Evolutionary conservation across 2,329 filamentous ascomycete species (phyloP).

Genomic region (Didymellaceae sp.): DNA sequence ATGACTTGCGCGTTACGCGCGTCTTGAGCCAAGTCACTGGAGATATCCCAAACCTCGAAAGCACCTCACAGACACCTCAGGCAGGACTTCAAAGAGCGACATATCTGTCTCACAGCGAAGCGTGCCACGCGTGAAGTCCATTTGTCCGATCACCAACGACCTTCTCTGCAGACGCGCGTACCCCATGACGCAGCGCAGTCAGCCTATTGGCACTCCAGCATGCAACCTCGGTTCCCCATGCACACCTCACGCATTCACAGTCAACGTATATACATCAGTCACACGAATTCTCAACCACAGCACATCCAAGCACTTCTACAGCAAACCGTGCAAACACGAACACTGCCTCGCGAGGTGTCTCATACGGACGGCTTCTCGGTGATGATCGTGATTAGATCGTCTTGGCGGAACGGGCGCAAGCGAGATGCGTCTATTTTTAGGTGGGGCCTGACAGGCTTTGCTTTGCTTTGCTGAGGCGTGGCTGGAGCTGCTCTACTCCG

Average conservation of each 20-base stretch:
- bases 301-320: not conserved
- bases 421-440: slow-evolving; percentile 9
- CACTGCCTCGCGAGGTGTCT: not conserved
- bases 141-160: no score
- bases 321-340: slow-evolving; percentile 1
- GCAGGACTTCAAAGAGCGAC: no score
- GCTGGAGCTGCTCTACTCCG: not conserved
- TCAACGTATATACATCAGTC: not conserved
- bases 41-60: not conserved
- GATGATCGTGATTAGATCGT: slow-evolving; percentile 14
- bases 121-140: no score
- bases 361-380: not conserved
- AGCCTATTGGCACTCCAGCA: slow-evolving; percentile 4
- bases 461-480: slow-evolving; percentile 3
- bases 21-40: slow-evolving; percentile 5
- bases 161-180: slow-evolving; percentile 3
- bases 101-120: no score
- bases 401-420: slow-evolving; percentile 15
- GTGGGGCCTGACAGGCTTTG: not conserved
- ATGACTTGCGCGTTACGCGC: slow-evolving; percentile 10
- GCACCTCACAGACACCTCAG: not conserved
- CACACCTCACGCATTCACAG: not conserved
- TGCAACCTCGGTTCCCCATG: slow-evolving; percentile 7
- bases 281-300: not conserved
- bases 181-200: not conserved